phyloP scores from a whole-genome alignment of 2,329 filamentous ascomycete genomes.

The Microdochium bolleyi region DNA sequence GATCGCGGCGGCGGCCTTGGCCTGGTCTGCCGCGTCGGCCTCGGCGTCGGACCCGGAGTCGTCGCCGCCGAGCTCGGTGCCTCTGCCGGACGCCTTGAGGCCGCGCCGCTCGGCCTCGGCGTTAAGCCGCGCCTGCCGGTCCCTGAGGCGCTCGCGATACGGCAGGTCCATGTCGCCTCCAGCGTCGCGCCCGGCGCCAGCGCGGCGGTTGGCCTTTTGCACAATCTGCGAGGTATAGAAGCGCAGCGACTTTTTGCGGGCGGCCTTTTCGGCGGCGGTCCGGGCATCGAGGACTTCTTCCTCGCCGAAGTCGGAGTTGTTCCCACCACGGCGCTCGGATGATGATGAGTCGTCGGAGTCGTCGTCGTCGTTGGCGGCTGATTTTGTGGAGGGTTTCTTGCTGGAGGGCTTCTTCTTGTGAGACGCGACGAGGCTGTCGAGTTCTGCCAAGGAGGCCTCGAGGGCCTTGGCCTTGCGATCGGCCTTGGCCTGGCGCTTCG shows the following conservation, averaged over 20 bases:
- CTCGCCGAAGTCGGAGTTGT: constrained; percentile 89
- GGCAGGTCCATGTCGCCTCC: constrained; percentile 80
- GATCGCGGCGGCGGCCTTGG: constrained; percentile 31
- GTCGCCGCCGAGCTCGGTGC: constrained; percentile 59
- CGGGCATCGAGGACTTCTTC: constrained; percentile 71
- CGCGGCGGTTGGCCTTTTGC: constrained; percentile 85
- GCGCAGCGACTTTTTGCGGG: constrained; percentile 82
- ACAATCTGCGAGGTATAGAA: constrained; percentile 98
- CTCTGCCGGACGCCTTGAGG: constrained; percentile 52
- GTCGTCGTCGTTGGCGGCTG: constrained; percentile 13
- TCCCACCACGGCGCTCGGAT: constrained; percentile 36
- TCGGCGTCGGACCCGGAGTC: constrained; percentile 58
- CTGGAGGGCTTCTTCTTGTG: constrained; percentile 38
- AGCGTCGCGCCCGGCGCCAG: constrained; percentile 61
- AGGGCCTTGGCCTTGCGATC: constrained; percentile 46
- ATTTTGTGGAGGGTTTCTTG: constrained; percentile 18
- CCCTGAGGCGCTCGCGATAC: constrained; percentile 78
- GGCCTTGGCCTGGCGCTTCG: constrained; percentile 23
- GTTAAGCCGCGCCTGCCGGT: constrained; percentile 79
- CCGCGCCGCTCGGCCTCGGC: constrained; percentile 83
- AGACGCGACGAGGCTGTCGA: constrained; percentile 52
- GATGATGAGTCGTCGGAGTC: constrained; percentile 14
- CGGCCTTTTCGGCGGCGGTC: constrained; percentile 78
- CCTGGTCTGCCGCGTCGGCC: constrained; percentile 51
- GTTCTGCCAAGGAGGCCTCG: constrained; percentile 61